A percentile compares a stretch with the other conserved stretches of the same genome.
Conservation (phyloP, 2,329 filamentous ascomycete genomes). For the Tolypocladium tropicale region DNA sequence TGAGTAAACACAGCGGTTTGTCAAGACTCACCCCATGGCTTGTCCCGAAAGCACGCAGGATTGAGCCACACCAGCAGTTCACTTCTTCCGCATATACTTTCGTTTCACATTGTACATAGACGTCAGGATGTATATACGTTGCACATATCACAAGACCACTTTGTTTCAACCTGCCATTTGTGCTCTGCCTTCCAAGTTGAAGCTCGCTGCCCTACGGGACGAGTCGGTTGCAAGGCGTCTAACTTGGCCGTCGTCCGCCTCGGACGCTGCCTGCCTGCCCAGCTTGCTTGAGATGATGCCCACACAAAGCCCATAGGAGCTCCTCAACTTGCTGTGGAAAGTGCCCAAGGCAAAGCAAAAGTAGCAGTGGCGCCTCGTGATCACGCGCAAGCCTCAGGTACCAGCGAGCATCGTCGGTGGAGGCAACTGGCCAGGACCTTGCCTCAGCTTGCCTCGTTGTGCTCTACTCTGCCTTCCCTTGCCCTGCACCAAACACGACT, state of each 20-base stretch:
- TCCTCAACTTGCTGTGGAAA: background rate
- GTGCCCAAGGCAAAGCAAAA: background rate
- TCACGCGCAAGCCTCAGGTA: background rate
- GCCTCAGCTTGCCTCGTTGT: background rate
- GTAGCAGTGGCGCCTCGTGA: background rate
- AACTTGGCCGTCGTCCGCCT: background rate
- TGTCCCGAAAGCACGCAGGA: background rate
- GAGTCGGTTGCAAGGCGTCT: background rate
- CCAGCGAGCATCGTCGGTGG: background rate
- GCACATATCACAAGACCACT: background rate
- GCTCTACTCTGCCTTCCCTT: background rate
- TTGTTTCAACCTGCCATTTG: background rate
- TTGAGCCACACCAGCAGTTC: background rate
- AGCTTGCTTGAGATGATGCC: background rate
- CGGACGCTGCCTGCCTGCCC: background rate
- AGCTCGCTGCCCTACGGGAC: background rate
- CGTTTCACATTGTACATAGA: background rate
- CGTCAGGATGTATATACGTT: background rate
- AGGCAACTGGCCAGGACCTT: no score
- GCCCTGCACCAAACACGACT: background rate
- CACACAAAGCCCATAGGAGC: background rate
- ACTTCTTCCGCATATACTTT: background rate
- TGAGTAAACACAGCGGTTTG: no score
- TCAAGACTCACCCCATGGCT: background rate
- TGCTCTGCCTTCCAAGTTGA: background rate